Base-by-base conservation (phyloP, 805 yeast genomes). In the Saccharomyces kudriavzevii region DNA sequence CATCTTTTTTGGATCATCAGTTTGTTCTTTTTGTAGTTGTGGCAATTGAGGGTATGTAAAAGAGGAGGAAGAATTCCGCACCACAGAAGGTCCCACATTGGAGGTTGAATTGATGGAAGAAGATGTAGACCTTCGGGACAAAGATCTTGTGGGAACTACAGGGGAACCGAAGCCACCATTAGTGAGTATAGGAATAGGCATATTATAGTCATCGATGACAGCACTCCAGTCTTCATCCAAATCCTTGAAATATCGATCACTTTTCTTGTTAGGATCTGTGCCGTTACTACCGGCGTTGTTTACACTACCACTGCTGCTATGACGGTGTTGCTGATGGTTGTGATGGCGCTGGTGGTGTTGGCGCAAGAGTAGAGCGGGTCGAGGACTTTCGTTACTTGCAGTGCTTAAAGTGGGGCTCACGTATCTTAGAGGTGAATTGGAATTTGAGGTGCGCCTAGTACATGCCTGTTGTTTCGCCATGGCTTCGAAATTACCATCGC, bases 141-240 rank as follows among this genome's bases (percentile, higher is more conserved):
- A 48, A 1, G 57, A 53, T n/a, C 51, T 49, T 27, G 63, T 58
- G 40, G 59, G 56, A 9, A 61, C 65, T 52, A 60, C 52, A 43
- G 66, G 57, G 2, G 65, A 51, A 25, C 63, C 68, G 3, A 56
- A 56, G 1, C 68, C 69, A 5, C 70, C 70, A 49, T 66, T 66
- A 4, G 63, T 54, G 29, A 62, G 64, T 58, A 56, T 66, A 9
- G 69, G 69, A 46, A 60, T 66, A 48, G 61, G 74, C 69, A 56
- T 67, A 56, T 59, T 70, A 54, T 60, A 69, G 55, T 72, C 74
- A 48, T 78, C 81, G 52, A 79, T 83, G 47, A 83, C 85, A 11
- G 92, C 95, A 67, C 89, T 92, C 97, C 97, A 90, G 69, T 89
- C 97, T 60, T 87, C 96, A 66, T 90, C 96, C 54, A 84, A 72